Conservation (phyloP, 495 filamentous ascomycete genomes). For the Sabuloglossum arenarium region DNA sequence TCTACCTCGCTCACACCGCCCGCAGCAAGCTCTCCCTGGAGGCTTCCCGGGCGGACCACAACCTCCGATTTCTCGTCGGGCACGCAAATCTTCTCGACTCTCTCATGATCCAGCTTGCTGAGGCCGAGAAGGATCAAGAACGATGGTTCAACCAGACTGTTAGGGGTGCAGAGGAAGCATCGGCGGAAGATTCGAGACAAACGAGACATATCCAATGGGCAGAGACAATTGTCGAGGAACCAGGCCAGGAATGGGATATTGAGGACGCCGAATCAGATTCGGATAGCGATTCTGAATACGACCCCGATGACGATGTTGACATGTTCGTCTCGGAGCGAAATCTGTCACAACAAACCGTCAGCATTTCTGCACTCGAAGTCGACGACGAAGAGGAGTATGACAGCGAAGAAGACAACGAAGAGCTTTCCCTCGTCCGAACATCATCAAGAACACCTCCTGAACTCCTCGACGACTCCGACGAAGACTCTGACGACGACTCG, state of each 20-base stretch:
- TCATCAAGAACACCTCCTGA: conserved; percentile 5
- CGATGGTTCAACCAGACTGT: conserved; percentile 96
- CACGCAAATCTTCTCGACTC: conserved; percentile 96
- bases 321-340: not conserved
- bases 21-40: conserved; percentile 85
- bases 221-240: conserved; percentile 53
- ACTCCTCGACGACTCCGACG: conserved; percentile 4
- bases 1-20: conserved; percentile 92
- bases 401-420: conserved; percentile 6
- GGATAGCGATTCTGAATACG: conserved; percentile 5
- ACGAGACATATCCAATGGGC: conserved; percentile 74
- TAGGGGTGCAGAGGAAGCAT: conserved; percentile 38
- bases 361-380: not conserved
- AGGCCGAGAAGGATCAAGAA: conserved; percentile 90
- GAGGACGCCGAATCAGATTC: conserved; percentile 6
- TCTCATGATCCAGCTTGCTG: conserved; percentile 84
- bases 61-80: conserved; percentile 81
- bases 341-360: not conserved
- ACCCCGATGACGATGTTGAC: conserved; percentile 4
- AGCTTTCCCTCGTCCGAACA: conserved; percentile 6
- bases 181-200: conserved; percentile 35
- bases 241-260: conserved; percentile 19
- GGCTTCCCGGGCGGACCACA: conserved; percentile 75
- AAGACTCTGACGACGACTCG: conserved; percentile 3
- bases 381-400: conserved; percentile 4